A percentile compares a stretch with the other conserved stretches of the same genome.
These are phyloP conservation scores for Lenwebbia sp. DNA, from an alignment of 345 rosid species.

Conservation along the genomic window DNA sequence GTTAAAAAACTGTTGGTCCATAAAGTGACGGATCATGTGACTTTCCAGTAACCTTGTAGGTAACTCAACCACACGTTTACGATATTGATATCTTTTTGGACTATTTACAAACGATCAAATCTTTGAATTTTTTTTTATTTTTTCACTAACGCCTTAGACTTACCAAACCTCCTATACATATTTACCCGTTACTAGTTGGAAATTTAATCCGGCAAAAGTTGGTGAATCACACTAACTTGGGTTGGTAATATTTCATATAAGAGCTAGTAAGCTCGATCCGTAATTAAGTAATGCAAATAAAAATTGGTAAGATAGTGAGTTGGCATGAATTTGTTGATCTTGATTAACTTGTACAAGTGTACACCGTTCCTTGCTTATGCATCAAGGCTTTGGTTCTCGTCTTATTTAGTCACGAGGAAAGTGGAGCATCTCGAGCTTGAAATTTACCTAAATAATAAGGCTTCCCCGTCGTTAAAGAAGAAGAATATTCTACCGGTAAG, in stretches of 20 bases:
- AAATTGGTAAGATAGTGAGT: not conserved
- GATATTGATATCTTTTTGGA: not conserved
- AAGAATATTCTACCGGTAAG: accelerated
- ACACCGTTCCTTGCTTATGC: not conserved
- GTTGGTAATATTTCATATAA: not conserved
- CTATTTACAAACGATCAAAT: not conserved
- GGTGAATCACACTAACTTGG: not conserved
- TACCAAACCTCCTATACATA: not conserved
- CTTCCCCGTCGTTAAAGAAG: not conserved
- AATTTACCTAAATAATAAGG: not conserved
- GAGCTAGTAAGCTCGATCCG: accelerated
- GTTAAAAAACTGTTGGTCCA: not conserved
- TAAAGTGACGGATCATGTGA: not conserved
- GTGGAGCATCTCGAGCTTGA: not conserved
- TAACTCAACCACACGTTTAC: not conserved
- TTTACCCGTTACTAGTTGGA: not conserved
- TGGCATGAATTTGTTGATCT: not conserved
- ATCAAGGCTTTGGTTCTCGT: not conserved
- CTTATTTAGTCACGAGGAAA: accelerated
- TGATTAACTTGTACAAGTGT: not conserved
- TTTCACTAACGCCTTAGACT: not conserved
- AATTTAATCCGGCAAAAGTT: not conserved
- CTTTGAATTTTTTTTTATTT: not conserved
- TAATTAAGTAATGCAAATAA: not conserved
- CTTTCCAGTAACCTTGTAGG: not conserved